Percentiles rank a stretch among this genome's conserved stretches.
phyloP scores from a whole-genome alignment of 179 eudicot genomes.

The Actinidia arguta region DNA sequence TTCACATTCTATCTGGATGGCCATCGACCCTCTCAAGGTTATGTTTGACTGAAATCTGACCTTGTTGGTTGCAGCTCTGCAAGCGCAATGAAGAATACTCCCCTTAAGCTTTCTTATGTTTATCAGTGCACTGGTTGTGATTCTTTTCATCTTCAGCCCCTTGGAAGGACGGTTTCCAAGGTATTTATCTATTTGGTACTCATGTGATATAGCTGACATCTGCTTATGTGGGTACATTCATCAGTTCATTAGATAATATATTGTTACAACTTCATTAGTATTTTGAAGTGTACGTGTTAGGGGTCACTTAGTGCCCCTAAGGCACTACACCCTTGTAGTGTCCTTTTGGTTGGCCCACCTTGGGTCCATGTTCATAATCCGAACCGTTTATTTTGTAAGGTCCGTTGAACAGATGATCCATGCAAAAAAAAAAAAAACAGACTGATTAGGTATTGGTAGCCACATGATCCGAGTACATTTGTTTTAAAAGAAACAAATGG shows the following conservation, averaged over 20 bases:
- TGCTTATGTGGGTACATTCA: not conserved
- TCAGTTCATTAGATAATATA: not conserved
- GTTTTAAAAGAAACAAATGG: no score
- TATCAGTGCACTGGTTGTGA: conserved; percentile 97
- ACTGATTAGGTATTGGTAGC: no score
- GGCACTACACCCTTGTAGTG: no score
- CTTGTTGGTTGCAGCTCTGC: conserved; percentile 76
- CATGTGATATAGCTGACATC: not conserved
- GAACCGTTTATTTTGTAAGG: no score
- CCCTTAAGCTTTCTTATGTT: conserved; percentile 91
- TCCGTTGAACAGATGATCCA: no score
- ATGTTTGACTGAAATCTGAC: conserved; percentile 17
- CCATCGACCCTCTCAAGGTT: not conserved
- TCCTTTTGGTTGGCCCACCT: no score
- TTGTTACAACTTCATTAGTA: not conserved
- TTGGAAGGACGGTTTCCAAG: conserved; percentile 91
- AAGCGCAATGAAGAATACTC: conserved; percentile 95
- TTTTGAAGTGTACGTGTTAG: no score
- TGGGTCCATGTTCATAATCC: no score
- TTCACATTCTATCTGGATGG: conserved; percentile 7
- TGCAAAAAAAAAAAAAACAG: no score
- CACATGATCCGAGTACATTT: no score
- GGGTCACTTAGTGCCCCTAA: no score
- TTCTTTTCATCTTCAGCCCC: conserved; percentile 94
- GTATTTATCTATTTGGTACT: conserved; percentile 36